Conservation (phyloP, 495 filamentous ascomycete species). For the Niebla homalea region DNA sequence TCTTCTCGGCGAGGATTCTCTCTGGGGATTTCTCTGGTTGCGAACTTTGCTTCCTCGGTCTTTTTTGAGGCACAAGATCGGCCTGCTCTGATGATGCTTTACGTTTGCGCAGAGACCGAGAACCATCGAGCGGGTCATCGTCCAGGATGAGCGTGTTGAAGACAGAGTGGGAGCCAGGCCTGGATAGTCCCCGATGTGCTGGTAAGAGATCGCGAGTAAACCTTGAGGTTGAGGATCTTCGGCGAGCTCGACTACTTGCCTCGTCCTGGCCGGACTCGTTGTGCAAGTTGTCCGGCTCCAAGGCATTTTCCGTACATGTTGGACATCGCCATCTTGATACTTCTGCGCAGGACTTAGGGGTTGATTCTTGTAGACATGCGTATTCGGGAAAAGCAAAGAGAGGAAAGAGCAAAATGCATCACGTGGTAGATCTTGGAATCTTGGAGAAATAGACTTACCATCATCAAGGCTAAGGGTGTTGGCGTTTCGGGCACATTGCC, state of each 20-base stretch:
- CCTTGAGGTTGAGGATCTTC: constrained; percentile 34
- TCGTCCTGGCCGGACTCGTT: background rate
- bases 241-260: constrained; percentile 29
- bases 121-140: constrained; percentile 75
- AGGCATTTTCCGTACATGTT: constrained; percentile 55
- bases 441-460: constrained; percentile 34
- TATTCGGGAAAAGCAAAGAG: constrained; percentile 7
- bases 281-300: constrained; percentile 32
- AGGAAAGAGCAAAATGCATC: background rate
- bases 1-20: constrained; percentile 9
- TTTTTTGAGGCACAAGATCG: constrained; percentile 34
- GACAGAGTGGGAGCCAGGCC: constrained; percentile 73
- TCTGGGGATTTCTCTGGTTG: constrained; percentile 8
- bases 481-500: constrained; percentile 79
- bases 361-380: background rate
- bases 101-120: constrained; percentile 73
- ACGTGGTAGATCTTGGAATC: background rate
- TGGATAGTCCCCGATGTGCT: constrained; percentile 50
- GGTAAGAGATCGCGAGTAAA: constrained; percentile 66
- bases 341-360: constrained; percentile 26
- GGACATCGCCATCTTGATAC: constrained; percentile 66
- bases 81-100: constrained; percentile 52
- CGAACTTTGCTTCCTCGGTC: constrained; percentile 21
- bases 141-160: constrained; percentile 65
- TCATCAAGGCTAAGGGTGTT: constrained; percentile 55